phyloP scores from a whole-genome alignment of 345 rosid genomes.

The Microthlaspi erraticum region DNA sequence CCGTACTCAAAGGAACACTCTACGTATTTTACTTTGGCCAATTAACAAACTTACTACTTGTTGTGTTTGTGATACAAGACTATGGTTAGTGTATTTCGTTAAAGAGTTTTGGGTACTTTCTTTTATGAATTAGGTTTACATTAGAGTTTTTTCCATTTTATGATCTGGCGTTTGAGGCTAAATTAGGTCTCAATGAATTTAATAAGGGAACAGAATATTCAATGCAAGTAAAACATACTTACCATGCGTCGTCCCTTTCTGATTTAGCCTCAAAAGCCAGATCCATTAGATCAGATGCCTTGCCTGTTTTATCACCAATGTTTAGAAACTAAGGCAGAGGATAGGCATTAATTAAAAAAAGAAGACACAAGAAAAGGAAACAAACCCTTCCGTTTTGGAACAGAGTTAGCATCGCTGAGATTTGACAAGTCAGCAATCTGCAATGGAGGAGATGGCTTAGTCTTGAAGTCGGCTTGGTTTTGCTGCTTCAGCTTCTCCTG shows the following conservation, averaged over 20 bases:
- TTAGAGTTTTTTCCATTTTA: too few species aligned
- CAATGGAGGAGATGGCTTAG: slow-evolving; percentile 43
- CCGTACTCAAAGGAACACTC: background rate
- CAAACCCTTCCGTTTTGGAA: slow-evolving; percentile 53
- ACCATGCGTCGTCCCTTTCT: slow-evolving; percentile 77
- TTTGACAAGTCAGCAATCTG: slow-evolving; percentile 47
- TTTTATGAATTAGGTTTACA: too few species aligned
- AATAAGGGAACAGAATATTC: background rate
- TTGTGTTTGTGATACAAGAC: slow-evolving; percentile 12
- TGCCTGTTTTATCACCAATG: slow-evolving; percentile 32
- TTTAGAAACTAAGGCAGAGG: background rate
- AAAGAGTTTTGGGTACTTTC: background rate
- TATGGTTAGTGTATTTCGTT: background rate
- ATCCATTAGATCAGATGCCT: slow-evolving; percentile 56
- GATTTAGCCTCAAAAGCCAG: slow-evolving; percentile 83
- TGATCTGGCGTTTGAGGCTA: too few species aligned
- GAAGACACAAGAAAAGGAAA: slow-evolving; percentile 21
- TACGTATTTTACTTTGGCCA: slow-evolving; percentile 7
- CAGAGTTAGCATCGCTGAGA: slow-evolving; percentile 28
- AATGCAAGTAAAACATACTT: slow-evolving; percentile 37
- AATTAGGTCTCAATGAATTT: too few species aligned
- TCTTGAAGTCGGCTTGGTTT: slow-evolving; percentile 36
- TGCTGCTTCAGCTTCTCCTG: slow-evolving; percentile 51
- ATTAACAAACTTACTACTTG: slow-evolving; percentile 1
- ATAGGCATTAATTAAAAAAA: slow-evolving; percentile 1